These are phyloP conservation scores for Serendipita sp. DNA, from an alignment of 768 basidiomycete genomes.

Conservation along the genomic window DNA sequence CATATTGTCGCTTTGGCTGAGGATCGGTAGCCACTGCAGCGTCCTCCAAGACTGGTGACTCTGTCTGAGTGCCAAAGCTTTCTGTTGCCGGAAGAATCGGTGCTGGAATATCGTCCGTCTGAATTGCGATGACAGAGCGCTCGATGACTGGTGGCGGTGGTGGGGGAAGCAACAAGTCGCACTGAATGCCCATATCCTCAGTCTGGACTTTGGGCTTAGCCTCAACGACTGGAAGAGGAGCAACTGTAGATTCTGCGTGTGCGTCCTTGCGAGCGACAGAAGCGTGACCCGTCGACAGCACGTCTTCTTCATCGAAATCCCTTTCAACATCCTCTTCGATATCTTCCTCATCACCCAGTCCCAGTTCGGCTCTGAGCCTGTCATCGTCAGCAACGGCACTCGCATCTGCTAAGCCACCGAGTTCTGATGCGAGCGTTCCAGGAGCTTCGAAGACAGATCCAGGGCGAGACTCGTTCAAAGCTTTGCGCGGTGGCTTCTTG, in stretches of 20 bases:
- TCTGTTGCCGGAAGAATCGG: constrained; percentile 15
- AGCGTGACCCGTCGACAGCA: constrained; percentile 9
- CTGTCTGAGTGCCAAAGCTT: constrained; percentile 31
- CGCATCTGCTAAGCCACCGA: constrained; percentile 23
- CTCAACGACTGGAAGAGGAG: constrained; percentile 3
- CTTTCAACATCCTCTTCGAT: constrained; percentile 16
- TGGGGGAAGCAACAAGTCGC: constrained; percentile 18
- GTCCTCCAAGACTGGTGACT: constrained; percentile 11
- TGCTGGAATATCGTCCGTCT: constrained; percentile 31
- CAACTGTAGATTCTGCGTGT: constrained; percentile 17
- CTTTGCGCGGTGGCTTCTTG: constrained; percentile 10
- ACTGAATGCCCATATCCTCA: constrained; percentile 29
- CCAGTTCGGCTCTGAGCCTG: constrained; percentile 15
- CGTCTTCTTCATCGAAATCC: constrained; percentile 11
- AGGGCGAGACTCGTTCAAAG: constrained; percentile 44
- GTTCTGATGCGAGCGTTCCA: constrained; percentile 52
- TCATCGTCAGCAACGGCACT: constrained; percentile 11
- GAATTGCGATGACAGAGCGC: constrained; percentile 26
- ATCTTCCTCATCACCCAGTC: constrained; percentile 17
- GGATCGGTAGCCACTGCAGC: constrained; percentile 13
- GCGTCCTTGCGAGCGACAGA: constrained; percentile 35
- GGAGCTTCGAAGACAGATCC: constrained; percentile 56
- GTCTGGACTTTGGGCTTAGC: constrained; percentile 16
- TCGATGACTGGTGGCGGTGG: constrained; percentile 15
- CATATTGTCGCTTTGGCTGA: constrained; percentile 19